Evolutionary conservation across 78 protist genomes (phyloP).

Genomic region (Speleostelium caveatum): DNA sequence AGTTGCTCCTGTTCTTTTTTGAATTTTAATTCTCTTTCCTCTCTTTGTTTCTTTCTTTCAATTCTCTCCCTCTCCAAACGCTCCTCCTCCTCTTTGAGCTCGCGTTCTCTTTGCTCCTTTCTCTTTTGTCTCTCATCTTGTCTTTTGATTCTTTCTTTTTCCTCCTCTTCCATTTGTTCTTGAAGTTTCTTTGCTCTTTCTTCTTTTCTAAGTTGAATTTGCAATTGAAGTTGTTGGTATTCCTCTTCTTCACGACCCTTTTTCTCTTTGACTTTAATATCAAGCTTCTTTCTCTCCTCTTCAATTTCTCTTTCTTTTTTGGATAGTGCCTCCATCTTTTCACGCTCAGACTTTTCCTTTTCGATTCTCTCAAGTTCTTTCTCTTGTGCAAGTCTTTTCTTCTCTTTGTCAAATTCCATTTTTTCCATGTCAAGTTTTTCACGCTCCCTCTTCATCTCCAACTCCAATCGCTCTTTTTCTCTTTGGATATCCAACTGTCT

Average conservation of each 20-base stretch:
- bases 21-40: conserved; percentile 16
- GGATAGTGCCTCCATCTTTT: background rate
- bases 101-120: conserved; percentile 21
- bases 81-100: conserved; percentile 24
- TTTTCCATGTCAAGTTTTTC: background rate
- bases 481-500: background rate
- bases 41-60: conserved; percentile 12
- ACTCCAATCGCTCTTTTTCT: background rate
- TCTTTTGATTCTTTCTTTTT: conserved; percentile 11
- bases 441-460: background rate
- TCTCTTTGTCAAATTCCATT: background rate
- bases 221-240: conserved; percentile 14
- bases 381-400: background rate
- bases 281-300: background rate
- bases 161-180: conserved; percentile 18
- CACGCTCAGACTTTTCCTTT: background rate
- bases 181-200: conserved; percentile 18
- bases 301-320: background rate
- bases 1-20: conserved; percentile 23
- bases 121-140: conserved; percentile 29
- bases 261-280: background rate
- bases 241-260: conserved; percentile 2
- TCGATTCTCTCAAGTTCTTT: background rate
- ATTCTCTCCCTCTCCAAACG: background rate
- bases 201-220: conserved; percentile 14